Evolutionary conservation across 1,284 basidiomycete genomes (phyloP), one percentile per base, ranked within the genome.

Genomic region (Heterobasidion irregulare): DNA sequence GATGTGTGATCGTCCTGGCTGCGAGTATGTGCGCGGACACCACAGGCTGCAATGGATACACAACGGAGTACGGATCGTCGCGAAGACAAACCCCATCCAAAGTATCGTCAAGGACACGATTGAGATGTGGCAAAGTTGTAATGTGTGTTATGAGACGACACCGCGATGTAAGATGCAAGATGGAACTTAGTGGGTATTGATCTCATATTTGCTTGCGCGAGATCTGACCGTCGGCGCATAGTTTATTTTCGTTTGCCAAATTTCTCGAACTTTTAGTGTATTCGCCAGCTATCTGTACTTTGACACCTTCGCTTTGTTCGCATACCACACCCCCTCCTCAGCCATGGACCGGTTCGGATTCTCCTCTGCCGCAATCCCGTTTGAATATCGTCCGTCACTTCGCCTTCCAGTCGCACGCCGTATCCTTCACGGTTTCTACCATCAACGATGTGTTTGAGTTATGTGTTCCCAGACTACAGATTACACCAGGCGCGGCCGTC

Each of bases 241-340:
- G 74, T 61, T 62, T 77, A 52, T 64, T 79, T 41, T 86, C 85
- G 0, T 86, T 82, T 59, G 81, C 75, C 8, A 89, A 87, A 64
- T 87, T 77, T 63, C 69, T 87, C 12, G 85, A 88, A 65, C 66
- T 86, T 2, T 68, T 87, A 5, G 64, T 85, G 7, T 87, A 86
- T 65, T 84, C 84, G 0, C 71, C 77, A 0, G 56, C 67, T 1
- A 56, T 84, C 13, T 74, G 71, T 56, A 64, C 60, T 0, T 59
- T 80, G 12, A 63, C 68, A 0, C 72, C 75, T 0, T 48, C 71
- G 0, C 60, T 83, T 1, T 88, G 84, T 60, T 69, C 73, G 38
- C 85, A 86, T 61, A 82, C 80, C 1, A 66, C 72, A 0, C 63
- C 71, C 16, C 70, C 75, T 18, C 59, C 68, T 15, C 63, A 62